Base-by-base conservation (phyloP, 306 rosid genomes). In the Castanospermum australe region DNA sequence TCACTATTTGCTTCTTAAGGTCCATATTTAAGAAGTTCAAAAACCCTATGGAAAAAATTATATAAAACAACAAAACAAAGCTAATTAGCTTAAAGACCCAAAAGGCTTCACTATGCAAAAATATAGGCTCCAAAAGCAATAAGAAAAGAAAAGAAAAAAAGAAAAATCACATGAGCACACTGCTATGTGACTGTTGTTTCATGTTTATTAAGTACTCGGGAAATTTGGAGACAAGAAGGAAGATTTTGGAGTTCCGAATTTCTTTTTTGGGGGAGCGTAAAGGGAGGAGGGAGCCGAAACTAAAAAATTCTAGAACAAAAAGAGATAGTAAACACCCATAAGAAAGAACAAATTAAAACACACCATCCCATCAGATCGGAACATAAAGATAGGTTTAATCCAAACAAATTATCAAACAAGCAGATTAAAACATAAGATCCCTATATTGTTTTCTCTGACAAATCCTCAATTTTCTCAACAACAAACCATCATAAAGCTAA, bases 341-440 rank as follows among this genome's bases (percentile, higher is more conserved):
- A 68, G 36, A 22, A 54, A 51, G 33, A 62, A 42, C 48, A 79
- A 38, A 38, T 36, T 32, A 48, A 18, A 78, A 65, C 67, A 52
- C 60, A 65, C 6, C 39, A 64, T 30, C 57, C 18, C 42, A 82
- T 35, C 80, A 83, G 84, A 79, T 82, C 79, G 54, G 51, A 71
- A 38, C 63, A 61, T 42, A 55, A 48, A 47, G 7, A 59, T 8
- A 10, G 22, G 17, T 14, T 7, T 24, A 35, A 77, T 57, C 60
- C 47, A 36, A 21, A 75, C 70, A 73, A 81, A 42, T 42, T 0
- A 63, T 36, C 48, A 70, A 62, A 25, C 65, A 64, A 39, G 6
- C 11, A 67, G 3, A 50, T 54, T 7, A 21, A 44, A 41, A 78
- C 61, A 71, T 21, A 48, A 76, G 80, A 88, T 71, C 75, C 77